Conservation (phyloP, 345 rosid species). For the Aquilaria yunnanensis region DNA sequence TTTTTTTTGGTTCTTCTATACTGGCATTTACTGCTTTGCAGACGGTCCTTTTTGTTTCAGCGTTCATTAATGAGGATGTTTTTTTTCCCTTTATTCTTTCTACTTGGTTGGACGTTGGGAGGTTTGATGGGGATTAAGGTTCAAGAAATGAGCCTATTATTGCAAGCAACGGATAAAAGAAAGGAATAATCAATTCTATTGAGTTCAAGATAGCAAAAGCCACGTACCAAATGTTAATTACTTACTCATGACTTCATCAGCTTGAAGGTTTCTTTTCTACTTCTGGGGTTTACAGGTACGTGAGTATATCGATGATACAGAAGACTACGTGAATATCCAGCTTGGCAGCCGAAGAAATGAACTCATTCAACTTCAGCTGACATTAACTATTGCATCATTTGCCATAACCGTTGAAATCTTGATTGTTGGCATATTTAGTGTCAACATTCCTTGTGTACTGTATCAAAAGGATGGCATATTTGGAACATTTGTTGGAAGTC, state of each 20-base stretch:
- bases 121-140: too few relatives aligned
- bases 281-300: slow-evolving; percentile 49
- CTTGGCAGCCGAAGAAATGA: slow-evolving; percentile 86
- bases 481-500: slow-evolving; percentile 43
- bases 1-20: too few relatives aligned
- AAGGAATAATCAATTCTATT: too few relatives aligned
- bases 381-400: slow-evolving; percentile 69
- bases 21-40: too few relatives aligned
- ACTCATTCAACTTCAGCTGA: slow-evolving; percentile 82
- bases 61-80: too few relatives aligned
- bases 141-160: too few relatives aligned
- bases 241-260: slow-evolving; percentile 1
- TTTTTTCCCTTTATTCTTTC: too few relatives aligned
- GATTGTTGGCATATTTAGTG: slow-evolving; percentile 57
- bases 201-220: too few relatives aligned
- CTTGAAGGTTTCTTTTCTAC: background rate
- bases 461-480: slow-evolving; percentile 39
- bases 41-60: too few relatives aligned
- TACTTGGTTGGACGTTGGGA: too few relatives aligned
- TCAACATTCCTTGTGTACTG: slow-evolving; percentile 66
- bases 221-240: too few relatives aligned
- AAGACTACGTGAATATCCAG: slow-evolving; percentile 90
- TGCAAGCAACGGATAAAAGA: too few relatives aligned
- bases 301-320: slow-evolving; percentile 91
- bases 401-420: slow-evolving; percentile 63